A percentile compares a stretch with the other conserved stretches of the same genome.
phyloP scores from a whole-genome alignment of 225 moss, liverwort and hornwort species.

The Rhytidiadelphus loreus region DNA sequence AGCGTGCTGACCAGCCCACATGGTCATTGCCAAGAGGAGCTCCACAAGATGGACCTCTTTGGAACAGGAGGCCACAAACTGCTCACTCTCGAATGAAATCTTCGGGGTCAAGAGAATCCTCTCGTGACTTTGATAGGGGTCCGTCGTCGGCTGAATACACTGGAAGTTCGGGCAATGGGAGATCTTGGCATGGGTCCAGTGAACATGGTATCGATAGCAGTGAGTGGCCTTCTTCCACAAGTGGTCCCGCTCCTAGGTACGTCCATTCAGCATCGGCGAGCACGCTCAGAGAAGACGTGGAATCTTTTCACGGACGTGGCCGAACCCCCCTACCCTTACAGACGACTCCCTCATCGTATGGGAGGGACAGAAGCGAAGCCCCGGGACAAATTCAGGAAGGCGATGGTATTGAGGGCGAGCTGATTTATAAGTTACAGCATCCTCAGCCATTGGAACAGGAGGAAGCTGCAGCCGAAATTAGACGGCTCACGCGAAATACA shows the following conservation, averaged over 20 bases:
- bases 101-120: conserved; percentile 30
- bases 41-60: conserved; percentile 13
- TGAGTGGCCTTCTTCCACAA: conserved; percentile 18
- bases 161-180: conserved; percentile 15
- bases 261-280: conserved; percentile 29
- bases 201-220: conserved; percentile 16
- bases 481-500: conserved; percentile 57
- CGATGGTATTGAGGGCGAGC: conserved; percentile 14
- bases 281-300: conserved; percentile 12
- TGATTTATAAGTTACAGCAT: conserved; percentile 46
- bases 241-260: neutral
- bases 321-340: conserved; percentile 48
- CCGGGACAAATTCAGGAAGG: conserved; percentile 11
- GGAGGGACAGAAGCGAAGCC: neutral
- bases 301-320: neutral
- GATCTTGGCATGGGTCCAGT: conserved; percentile 25
- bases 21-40: conserved; percentile 19
- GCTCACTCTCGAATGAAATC: conserved; percentile 6
- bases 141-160: conserved; percentile 8
- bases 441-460: conserved; percentile 68
- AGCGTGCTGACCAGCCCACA: conserved; percentile 1
- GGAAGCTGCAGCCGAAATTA: conserved; percentile 59
- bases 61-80: conserved; percentile 3
- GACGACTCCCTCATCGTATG: conserved; percentile 53
- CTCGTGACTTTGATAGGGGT: conserved; percentile 17